These are phyloP conservation scores for Cardamine resedifolia DNA, from an alignment of 345 rosid species.

Conservation along the genomic window DNA sequence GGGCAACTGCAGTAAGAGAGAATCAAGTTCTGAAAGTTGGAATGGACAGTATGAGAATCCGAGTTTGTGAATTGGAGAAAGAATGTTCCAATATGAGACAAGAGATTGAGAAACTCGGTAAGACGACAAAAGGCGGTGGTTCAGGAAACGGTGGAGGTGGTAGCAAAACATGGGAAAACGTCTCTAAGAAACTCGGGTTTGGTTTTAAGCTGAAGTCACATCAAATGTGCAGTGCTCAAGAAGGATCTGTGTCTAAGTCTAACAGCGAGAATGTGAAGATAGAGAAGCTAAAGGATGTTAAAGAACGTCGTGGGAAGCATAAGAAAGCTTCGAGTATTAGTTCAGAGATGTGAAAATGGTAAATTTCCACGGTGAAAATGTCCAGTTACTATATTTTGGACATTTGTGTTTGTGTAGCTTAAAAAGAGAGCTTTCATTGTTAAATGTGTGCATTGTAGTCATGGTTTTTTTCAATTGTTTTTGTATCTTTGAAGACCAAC, in stretches of 20 bases:
- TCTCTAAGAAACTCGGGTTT: conserved; percentile 75
- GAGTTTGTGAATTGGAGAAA: conserved; percentile 90
- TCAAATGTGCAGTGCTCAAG: conserved; percentile 96
- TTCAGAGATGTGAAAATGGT: conserved; percentile 41
- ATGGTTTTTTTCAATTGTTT: conserved; percentile 9
- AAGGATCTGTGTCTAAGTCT: conserved; percentile 76
- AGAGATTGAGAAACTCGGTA: conserved; percentile 84
- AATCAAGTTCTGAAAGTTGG: conserved; percentile 95
- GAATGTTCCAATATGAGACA: conserved; percentile 80
- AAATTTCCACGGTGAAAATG: conserved; percentile 20
- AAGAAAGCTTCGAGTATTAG: conserved; percentile 53
- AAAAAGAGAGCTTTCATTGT: conserved; percentile 18
- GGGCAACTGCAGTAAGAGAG: conserved; percentile 93
- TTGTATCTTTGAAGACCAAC: conserved; percentile 13
- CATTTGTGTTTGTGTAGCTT: conserved; percentile 8
- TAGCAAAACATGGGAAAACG: conserved; percentile 55
- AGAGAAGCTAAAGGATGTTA: conserved; percentile 60
- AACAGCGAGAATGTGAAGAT: conserved; percentile 49
- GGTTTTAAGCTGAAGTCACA: conserved; percentile 62
- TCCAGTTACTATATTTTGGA: conserved; percentile 1
- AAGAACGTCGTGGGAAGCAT: conserved; percentile 56
- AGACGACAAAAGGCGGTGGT: conserved; percentile 33
- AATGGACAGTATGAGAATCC: conserved; percentile 92
- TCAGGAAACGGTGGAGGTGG: conserved; percentile 36
- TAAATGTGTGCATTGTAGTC: conserved; percentile 36